Evolutionary conservation across 148 eudicot species (phyloP).

Genomic region (Heliamphora exappendiculata): DNA sequence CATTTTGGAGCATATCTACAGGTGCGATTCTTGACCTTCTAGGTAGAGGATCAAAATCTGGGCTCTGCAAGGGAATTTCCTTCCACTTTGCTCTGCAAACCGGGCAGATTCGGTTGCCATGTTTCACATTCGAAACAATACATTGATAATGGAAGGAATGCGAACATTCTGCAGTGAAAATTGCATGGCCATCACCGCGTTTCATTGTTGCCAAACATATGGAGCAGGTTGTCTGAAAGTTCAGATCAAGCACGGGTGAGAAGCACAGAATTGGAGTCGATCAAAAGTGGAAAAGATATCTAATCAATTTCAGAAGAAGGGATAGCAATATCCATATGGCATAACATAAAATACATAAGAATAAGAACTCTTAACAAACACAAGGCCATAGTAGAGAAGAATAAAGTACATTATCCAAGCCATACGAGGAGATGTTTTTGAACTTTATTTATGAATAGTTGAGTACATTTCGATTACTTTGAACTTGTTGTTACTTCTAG

Average conservation of each 20-base stretch:
- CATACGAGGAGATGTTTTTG: too few relatives aligned
- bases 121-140: slow-evolving; percentile 71
- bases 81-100: slow-evolving; percentile 81
- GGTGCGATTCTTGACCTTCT: slow-evolving; percentile 41
- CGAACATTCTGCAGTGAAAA: slow-evolving; percentile 87
- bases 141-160: slow-evolving; percentile 86
- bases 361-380: too few relatives aligned
- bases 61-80: slow-evolving; percentile 65
- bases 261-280: neutral
- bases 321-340: too few relatives aligned
- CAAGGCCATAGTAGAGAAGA: too few relatives aligned
- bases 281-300: neutral
- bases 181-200: slow-evolving; percentile 73
- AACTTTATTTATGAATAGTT: too few relatives aligned
- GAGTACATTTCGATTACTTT: too few relatives aligned
- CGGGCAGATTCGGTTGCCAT: slow-evolving; percentile 76
- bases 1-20: slow-evolving; percentile 31
- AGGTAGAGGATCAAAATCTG: slow-evolving; percentile 26
- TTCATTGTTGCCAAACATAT: slow-evolving; percentile 64
- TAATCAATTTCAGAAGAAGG: too few relatives aligned
- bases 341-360: too few relatives aligned
- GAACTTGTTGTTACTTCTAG: too few relatives aligned
- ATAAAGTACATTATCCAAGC: too few relatives aligned
- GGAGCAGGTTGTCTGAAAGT: slow-evolving; percentile 59
- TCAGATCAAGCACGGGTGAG: slow-evolving; percentile 5